These are phyloP conservation scores for Tulasnella sp. DNA, from an alignment of 768 basidiomycete species.

Conservation along the genomic window DNA sequence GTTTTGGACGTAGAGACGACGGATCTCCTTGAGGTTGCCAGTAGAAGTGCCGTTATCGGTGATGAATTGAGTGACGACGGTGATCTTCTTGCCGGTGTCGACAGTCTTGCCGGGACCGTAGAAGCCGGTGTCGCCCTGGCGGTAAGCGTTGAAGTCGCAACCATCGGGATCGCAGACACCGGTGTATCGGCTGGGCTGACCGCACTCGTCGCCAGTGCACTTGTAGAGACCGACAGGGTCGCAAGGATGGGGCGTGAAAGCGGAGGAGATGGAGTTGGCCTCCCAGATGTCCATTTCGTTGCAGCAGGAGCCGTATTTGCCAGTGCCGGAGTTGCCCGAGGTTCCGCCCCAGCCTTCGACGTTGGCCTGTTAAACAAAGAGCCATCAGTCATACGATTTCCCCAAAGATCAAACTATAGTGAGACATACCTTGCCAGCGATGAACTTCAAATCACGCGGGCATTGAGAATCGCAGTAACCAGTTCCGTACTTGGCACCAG, in stretches of 20 bases:
- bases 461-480: constrained; percentile 65
- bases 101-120: constrained; percentile 49
- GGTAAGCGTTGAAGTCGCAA: constrained; percentile 63
- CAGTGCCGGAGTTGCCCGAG: constrained; percentile 46
- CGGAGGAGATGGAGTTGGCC: constrained; percentile 51
- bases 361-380: constrained; percentile 44
- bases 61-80: constrained; percentile 59
- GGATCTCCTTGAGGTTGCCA: constrained; percentile 53
- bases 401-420: background rate
- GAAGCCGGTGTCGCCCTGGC: constrained; percentile 50
- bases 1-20: constrained; percentile 45
- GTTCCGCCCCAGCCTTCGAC: constrained; percentile 43
- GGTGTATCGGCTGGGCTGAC: constrained; percentile 29
- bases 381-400: background rate
- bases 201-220: constrained; percentile 42
- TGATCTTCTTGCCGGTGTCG: constrained; percentile 52
- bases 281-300: constrained; percentile 62
- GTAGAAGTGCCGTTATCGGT: constrained; percentile 46
- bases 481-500: constrained; percentile 58
- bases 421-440: constrained; percentile 49
- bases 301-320: constrained; percentile 51
- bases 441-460: constrained; percentile 58
- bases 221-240: constrained; percentile 42
- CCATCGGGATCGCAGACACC: constrained; percentile 53
- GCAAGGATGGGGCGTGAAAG: constrained; percentile 55